phyloP scores from a whole-genome alignment of 805 yeast species.

The Wickerhamomyces ciferrii region DNA sequence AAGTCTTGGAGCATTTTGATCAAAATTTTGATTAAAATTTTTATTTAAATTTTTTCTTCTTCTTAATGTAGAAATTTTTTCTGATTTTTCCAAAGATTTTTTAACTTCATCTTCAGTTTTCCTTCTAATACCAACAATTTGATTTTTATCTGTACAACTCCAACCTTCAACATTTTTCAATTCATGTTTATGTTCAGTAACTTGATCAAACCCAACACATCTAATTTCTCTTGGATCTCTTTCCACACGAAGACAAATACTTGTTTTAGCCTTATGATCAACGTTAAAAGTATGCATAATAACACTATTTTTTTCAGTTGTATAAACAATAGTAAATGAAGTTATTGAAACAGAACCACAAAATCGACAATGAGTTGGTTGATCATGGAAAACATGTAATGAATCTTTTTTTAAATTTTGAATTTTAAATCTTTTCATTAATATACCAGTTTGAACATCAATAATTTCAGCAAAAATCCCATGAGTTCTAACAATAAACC shows the following conservation, averaged over 20 bases:
- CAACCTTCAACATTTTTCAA: conserved; percentile 65
- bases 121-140: conserved; percentile 61
- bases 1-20: conserved; percentile 23
- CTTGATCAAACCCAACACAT: conserved; percentile 80
- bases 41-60: conserved; percentile 3
- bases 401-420: conserved; percentile 52
- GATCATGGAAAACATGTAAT: conserved; percentile 71
- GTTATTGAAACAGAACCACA: conserved; percentile 85
- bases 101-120: conserved; percentile 29
- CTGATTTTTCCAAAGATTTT: conserved; percentile 9
- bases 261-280: conserved; percentile 70
- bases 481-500: conserved; percentile 62
- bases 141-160: conserved; percentile 74
- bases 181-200: conserved; percentile 66
- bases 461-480: conserved; percentile 56
- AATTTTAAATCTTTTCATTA: conserved; percentile 55
- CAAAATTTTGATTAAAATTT: background rate
- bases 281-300: conserved; percentile 71
- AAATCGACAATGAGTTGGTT: conserved; percentile 83
- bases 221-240: conserved; percentile 90
- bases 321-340: conserved; percentile 68
- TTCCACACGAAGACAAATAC: conserved; percentile 82
- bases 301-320: conserved; percentile 46
- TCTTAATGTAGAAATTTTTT: conserved; percentile 12
- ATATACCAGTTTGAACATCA: conserved; percentile 75